These are phyloP conservation scores for Dipteronia dyeriana DNA, from an alignment of 345 rosid species.

Conservation along the genomic window DNA sequence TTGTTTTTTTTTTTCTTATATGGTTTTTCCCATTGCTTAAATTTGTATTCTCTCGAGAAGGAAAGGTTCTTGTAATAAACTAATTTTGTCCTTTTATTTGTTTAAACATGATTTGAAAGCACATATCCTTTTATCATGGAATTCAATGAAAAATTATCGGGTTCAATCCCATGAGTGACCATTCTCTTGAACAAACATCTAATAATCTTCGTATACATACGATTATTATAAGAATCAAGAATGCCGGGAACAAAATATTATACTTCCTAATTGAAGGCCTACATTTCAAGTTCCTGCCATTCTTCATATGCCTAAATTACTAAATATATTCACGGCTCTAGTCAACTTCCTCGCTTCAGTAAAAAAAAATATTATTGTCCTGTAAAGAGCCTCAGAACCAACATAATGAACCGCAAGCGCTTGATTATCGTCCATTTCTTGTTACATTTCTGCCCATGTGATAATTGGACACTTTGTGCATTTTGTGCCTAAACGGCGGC, in stretches of 20 bases:
- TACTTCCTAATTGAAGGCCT: conserved; percentile 76
- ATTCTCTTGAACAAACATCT: conserved; percentile 80
- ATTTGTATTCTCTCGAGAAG: no score
- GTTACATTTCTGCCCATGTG: conserved; percentile 72
- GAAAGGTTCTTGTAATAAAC: no score
- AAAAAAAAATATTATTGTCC: conserved; percentile 68
- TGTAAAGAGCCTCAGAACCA: conserved; percentile 74
- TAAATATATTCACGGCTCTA: conserved; percentile 85
- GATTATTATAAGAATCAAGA: conserved; percentile 77
- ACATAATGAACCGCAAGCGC: conserved; percentile 58
- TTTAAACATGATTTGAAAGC: conserved; percentile 82
- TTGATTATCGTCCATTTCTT: conserved; percentile 86
- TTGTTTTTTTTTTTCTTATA: no score
- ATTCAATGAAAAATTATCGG: conserved; percentile 66
- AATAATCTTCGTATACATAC: conserved; percentile 82
- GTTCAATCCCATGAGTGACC: conserved; percentile 76
- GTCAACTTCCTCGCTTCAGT: conserved; percentile 75
- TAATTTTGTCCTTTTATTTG: no score
- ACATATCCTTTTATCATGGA: conserved; percentile 84
- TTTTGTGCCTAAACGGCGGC: conserved; percentile 76
- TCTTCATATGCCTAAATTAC: conserved; percentile 74
- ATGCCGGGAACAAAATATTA: conserved; percentile 71
- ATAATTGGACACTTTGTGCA: conserved; percentile 59
- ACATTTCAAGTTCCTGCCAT: conserved; percentile 54
- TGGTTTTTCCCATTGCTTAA: no score